These are phyloP conservation scores for Akebia trifoliata DNA, from an alignment of 164 flowering plant species.

Conservation along the genomic window DNA sequence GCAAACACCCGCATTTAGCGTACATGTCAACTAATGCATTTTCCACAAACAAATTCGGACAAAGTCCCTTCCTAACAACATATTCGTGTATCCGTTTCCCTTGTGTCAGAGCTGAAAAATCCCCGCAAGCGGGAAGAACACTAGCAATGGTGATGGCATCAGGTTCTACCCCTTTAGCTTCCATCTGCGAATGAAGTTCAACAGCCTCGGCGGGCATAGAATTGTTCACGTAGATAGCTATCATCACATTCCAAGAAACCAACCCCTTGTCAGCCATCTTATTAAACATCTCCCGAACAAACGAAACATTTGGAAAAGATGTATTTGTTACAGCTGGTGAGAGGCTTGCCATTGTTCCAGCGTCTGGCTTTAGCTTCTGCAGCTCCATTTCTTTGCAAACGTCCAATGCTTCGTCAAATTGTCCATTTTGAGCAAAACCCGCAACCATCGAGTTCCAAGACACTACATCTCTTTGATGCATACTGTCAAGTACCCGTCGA, in stretches of 20 bases:
- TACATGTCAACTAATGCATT: slow-evolving; percentile 40
- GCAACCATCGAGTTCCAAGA: slow-evolving; percentile 44
- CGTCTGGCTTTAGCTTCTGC: slow-evolving; percentile 22
- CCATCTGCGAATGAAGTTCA: slow-evolving; percentile 31
- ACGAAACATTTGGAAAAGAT: slow-evolving; percentile 22
- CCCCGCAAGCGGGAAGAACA: slow-evolving; percentile 43
- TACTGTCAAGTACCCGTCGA: slow-evolving; percentile 26
- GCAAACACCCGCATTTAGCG: slow-evolving; percentile 36
- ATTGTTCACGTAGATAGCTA: slow-evolving; percentile 35
- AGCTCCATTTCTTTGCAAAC: slow-evolving; percentile 34
- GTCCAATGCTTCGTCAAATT: slow-evolving; percentile 32
- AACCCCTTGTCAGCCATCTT: slow-evolving; percentile 20
- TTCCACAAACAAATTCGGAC: slow-evolving; percentile 33
- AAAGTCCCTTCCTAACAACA: slow-evolving; percentile 23
- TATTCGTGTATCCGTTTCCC: slow-evolving; percentile 34
- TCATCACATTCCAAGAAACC: slow-evolving; percentile 41
- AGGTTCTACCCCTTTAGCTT: slow-evolving; percentile 26
- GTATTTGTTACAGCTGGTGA: slow-evolving; percentile 31
- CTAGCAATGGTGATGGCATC: slow-evolving; percentile 36
- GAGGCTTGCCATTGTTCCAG: slow-evolving; percentile 40
- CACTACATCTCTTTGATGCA: slow-evolving; percentile 28
- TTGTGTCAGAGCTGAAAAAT: slow-evolving; percentile 26
- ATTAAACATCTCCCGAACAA: slow-evolving; percentile 25
- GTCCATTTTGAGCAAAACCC: slow-evolving; percentile 29
- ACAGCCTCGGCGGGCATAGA: slow-evolving; percentile 32